phyloP scores from a whole-genome alignment of 2,329 filamentous ascomycete genomes.

The Drechslerella coelobrocha region DNA sequence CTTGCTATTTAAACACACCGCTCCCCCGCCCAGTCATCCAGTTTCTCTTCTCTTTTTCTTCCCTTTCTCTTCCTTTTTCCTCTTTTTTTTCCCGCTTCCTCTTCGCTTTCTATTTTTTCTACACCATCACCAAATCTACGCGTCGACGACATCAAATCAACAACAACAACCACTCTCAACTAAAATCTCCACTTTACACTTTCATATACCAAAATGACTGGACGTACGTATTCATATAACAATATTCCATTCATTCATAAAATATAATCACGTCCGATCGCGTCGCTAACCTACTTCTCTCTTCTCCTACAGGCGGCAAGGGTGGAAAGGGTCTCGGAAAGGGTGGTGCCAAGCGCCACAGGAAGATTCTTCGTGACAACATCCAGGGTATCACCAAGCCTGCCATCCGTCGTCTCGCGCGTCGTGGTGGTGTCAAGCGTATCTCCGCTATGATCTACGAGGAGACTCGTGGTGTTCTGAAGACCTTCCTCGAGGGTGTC shows the following conservation, averaged over 20 bases:
- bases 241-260: slow-evolving; percentile 3
- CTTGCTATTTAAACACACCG: slow-evolving; percentile 44
- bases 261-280: neutral
- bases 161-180: neutral
- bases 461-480: slow-evolving; percentile 77
- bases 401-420: slow-evolving; percentile 95
- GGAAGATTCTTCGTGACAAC: slow-evolving; percentile 99
- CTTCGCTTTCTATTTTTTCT: slow-evolving; percentile 2
- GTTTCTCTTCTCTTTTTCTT: slow-evolving; percentile 11
- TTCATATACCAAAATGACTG: slow-evolving; percentile 45
- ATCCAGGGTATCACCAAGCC: slow-evolving; percentile 99
- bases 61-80: neutral
- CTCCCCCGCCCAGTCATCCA: slow-evolving; percentile 30
- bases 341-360: slow-evolving; percentile 97
- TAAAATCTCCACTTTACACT: slow-evolving; percentile 4
- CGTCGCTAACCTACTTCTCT: slow-evolving; percentile 60
- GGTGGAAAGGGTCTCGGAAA: slow-evolving; percentile 98
- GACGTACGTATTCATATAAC: slow-evolving; percentile 28
- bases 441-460: slow-evolving; percentile 93
- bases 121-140: slow-evolving; percentile 22
- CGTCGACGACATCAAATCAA: slow-evolving; percentile 18
- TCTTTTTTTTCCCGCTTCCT: slow-evolving; percentile 15
- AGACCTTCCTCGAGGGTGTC: slow-evolving; percentile 78
- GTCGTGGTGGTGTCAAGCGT: slow-evolving; percentile 99
- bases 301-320: slow-evolving; percentile 74